Conservation (phyloP, 1,139 yeast genomes). For the Saccharomycopsis crataegensis region DNA sequence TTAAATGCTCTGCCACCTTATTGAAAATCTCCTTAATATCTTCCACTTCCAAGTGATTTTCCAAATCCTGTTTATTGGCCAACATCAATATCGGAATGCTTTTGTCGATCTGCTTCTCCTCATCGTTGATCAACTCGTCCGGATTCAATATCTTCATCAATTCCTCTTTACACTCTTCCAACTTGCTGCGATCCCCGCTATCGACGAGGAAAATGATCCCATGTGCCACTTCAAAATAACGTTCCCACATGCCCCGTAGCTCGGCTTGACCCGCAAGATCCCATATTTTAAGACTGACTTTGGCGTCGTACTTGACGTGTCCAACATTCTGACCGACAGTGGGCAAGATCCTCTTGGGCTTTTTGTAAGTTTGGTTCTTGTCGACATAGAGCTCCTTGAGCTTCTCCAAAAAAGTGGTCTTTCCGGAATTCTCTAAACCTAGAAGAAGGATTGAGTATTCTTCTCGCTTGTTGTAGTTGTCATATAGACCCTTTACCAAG, state of each 20-base stretch:
- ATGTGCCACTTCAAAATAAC: conserved; percentile 79
- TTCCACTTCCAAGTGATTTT: conserved; percentile 71
- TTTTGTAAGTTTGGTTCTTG: conserved; percentile 31
- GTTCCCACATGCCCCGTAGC: conserved; percentile 76
- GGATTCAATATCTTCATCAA: conserved; percentile 16
- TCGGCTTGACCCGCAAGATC: conserved; percentile 93
- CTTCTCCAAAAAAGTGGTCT: conserved; percentile 72
- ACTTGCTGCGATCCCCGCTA: conserved; percentile 74
- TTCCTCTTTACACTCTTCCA: conserved; percentile 68
- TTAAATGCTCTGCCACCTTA: conserved; percentile 69
- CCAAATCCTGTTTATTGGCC: conserved; percentile 91
- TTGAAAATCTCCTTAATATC: conserved; percentile 77
- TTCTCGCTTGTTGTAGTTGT: conserved; percentile 48
- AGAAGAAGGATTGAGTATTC: conserved; percentile 72
- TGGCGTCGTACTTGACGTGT: conserved; percentile 40
- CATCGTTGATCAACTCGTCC: conserved; percentile 16
- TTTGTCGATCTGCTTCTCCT: conserved; percentile 23
- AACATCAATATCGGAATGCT: conserved; percentile 89
- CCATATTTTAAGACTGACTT: conserved; percentile 73
- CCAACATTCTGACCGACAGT: conserved; percentile 76
- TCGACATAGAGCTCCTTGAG: conserved; percentile 42
- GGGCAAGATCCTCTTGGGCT: conserved; percentile 49
- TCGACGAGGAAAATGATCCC: conserved; percentile 91
- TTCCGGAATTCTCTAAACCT: conserved; percentile 95
- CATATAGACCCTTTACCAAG: conserved; percentile 51